Percentiles rank a stretch among this genome's conserved stretches.
phyloP scores from a whole-genome alignment of 306 rosid genomes.

The Sindora glabra region DNA sequence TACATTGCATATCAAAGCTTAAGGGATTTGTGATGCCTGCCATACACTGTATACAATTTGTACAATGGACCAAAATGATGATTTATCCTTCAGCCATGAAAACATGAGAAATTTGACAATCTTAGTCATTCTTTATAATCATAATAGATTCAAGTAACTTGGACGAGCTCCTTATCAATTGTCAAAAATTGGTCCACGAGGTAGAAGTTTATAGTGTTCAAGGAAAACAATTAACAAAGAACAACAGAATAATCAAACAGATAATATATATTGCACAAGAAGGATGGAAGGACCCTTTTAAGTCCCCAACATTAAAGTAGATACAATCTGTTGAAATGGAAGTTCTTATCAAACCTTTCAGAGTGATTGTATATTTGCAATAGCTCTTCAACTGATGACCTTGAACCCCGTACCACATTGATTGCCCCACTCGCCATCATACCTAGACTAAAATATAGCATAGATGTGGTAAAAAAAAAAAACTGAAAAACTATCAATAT shows the following conservation, averaged over 20 bases:
- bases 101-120: background rate
- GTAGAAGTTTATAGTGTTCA: background rate
- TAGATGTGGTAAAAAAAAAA: conserved; percentile 3
- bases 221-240: background rate
- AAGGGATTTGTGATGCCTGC: background rate
- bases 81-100: background rate
- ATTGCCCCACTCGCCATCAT: conserved; percentile 91
- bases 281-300: background rate
- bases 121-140: background rate
- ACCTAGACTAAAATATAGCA: conserved; percentile 46
- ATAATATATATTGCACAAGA: conserved; percentile 1
- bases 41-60: background rate
- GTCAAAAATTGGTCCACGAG: conserved; percentile 3
- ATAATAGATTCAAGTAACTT: background rate
- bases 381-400: conserved; percentile 80
- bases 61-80: background rate
- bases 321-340: background rate
- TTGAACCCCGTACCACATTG: conserved; percentile 91
- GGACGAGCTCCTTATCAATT: background rate
- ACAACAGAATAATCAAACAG: background rate
- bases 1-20: background rate
- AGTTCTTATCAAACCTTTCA: conserved; percentile 51
- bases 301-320: background rate
- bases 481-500: too few relatives aligned
- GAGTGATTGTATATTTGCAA: conserved; percentile 79